These are phyloP conservation scores for Leptographium wingfieldii DNA, from an alignment of 2,329 filamentous ascomycete genomes.

Conservation along the genomic window DNA sequence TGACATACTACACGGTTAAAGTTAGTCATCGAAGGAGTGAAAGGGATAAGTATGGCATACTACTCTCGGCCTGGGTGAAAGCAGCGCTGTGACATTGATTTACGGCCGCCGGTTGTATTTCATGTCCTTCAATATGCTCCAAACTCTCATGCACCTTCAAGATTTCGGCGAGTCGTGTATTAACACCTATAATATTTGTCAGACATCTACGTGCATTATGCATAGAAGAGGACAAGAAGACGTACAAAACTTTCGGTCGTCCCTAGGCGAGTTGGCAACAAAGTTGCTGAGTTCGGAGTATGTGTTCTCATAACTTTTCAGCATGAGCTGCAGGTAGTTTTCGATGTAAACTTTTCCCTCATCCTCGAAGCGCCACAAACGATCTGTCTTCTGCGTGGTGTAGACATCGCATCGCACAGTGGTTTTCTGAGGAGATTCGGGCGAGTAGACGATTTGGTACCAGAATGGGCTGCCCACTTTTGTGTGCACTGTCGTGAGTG, in stretches of 20 bases:
- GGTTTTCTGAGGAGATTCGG: not conserved
- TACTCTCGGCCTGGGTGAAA: slow-evolving; percentile 1
- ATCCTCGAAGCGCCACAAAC: not conserved
- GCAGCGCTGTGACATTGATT: slow-evolving; percentile 1
- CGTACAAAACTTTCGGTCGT: not conserved
- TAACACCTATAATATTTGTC: not conserved
- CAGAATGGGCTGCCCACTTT: not conserved
- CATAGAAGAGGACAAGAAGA: too few relatives aligned
- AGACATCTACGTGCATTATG: not conserved
- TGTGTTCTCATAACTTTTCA: not conserved
- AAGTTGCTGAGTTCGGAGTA: not conserved
- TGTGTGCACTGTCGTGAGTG: not conserved
- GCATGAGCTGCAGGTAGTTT: not conserved
- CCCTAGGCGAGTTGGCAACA: not conserved
- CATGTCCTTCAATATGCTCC: not conserved
- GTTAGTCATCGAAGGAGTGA: not conserved
- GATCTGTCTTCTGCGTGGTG: not conserved
- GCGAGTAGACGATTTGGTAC: not conserved
- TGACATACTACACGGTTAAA: not conserved
- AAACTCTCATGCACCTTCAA: not conserved
- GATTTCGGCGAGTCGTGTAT: not conserved
- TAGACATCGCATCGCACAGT: slow-evolving; percentile 3
- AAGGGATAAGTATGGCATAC: not conserved
- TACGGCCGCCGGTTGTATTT: not conserved
- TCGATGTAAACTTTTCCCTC: not conserved